Evolutionary conservation across 1,139 yeast species (phyloP), one percentile per base, ranked within the genome.

Genomic region (Hyphopichia khmerensis): DNA sequence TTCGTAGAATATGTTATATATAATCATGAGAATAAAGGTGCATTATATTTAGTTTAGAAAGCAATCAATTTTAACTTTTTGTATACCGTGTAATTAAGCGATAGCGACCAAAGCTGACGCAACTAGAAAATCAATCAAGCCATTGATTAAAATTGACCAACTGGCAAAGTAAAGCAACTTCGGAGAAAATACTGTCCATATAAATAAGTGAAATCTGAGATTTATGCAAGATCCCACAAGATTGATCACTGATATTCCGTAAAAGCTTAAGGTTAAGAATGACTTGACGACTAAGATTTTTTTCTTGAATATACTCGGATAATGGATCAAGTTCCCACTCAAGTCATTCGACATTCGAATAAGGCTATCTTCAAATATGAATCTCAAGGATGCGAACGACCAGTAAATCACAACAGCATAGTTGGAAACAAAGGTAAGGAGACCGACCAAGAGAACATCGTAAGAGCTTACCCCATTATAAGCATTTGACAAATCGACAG

Each of bases 141-240:
- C 50, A 46, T 77, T 79, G 56, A 82, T 67, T 43, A 81, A 66
- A 1, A 80, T 45, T 31, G 77, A 67, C 99, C 99, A 95, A 2
- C 84, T 83, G 1, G 82, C 80, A 49, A 85, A 84, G 59, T 84
- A 93, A 30, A 95, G 75, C 15, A 93, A 64, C 55, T 90, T 93
- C 0, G 99, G 99, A 40, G 96, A 87, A 65, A 93, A 93, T 4
- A 95, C 99, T 2, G 98, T 89, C 98, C 99, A 95, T 14, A 95
- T 86, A 59, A 93, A 93, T 44, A 93, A 71, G 59, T 93, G 99
- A 56, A 84, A 87, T 51, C 96, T 75, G 49, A 91, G 72, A 23
- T 79, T 72, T 42, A 77, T 75, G 58, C 99, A 93, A 7, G 97
- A 84, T 0, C 73, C 67, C 39, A 87, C 60, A 41, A 91, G 76